These are phyloP conservation scores for Suhomyces atakaporum DNA, from an alignment of 1,139 yeast genomes.

Conservation along the genomic window DNA sequence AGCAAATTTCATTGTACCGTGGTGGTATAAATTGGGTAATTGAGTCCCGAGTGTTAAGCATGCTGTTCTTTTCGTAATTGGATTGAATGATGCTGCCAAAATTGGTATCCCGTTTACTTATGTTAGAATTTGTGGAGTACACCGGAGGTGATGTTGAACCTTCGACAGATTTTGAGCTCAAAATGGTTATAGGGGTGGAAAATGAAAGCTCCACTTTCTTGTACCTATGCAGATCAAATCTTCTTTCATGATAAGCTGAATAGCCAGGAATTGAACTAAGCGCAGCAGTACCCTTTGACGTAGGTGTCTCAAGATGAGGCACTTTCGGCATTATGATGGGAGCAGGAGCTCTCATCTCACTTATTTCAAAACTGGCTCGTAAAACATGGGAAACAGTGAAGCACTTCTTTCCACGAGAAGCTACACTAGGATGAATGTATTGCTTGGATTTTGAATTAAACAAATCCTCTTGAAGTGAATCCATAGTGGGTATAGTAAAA, in stretches of 20 bases:
- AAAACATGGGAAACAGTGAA: conserved; percentile 16
- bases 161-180: conserved; percentile 15
- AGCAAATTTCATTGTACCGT: background rate
- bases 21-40: conserved; percentile 1
- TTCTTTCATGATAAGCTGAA: conserved; percentile 15
- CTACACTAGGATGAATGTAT: conserved; percentile 16
- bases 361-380: conserved; percentile 17
- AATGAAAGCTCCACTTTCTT: conserved; percentile 20
- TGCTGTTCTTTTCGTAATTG: background rate
- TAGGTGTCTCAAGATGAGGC: background rate
- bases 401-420: conserved; percentile 10
- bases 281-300: background rate
- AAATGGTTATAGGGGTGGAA: conserved; percentile 17
- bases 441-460: conserved; percentile 5
- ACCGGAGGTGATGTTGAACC: conserved; percentile 17
- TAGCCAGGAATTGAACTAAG: conserved; percentile 11
- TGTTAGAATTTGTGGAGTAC: conserved; percentile 6
- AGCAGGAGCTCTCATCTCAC: conserved; percentile 9
- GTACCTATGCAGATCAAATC: conserved; percentile 11
- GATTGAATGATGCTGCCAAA: background rate
- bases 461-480: background rate
- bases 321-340: background rate
- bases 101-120: background rate
- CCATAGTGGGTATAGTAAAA: conserved; percentile 3
- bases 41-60: background rate